phyloP scores from a whole-genome alignment of 805 yeast species.

The Sugiyamaella lignohabitans region DNA sequence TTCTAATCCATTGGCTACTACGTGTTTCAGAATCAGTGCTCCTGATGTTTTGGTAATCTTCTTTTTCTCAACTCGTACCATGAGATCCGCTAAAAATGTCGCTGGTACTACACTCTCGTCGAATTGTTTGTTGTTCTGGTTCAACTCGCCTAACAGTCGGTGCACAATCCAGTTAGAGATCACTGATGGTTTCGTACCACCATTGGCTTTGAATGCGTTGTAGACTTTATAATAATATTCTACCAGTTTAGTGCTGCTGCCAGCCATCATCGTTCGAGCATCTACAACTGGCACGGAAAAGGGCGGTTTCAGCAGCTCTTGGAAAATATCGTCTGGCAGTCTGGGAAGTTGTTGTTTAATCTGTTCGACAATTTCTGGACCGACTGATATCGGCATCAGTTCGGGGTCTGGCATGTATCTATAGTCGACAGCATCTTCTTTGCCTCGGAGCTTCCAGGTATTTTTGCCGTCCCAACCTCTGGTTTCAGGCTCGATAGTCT shows the following conservation, averaged over 20 bases:
- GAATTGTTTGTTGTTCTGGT: conserved; percentile 40
- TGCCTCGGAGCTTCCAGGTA: conserved; percentile 63
- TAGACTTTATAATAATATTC: conserved; percentile 48
- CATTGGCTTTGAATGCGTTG: conserved; percentile 22
- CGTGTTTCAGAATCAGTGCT: conserved; percentile 54
- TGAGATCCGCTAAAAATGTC: conserved; percentile 46
- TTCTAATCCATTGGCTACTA: conserved; percentile 46
- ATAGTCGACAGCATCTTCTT: conserved; percentile 80
- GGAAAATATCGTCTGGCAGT: conserved; percentile 55
- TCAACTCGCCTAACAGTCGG: conserved; percentile 65
- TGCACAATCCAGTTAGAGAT: conserved; percentile 77
- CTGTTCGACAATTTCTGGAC: conserved; percentile 37
- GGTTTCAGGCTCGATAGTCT: conserved; percentile 51
- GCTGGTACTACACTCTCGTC: conserved; percentile 34
- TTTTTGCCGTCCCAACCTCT: conserved; percentile 84
- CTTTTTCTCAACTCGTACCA: conserved; percentile 41
- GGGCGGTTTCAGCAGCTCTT: conserved; percentile 41
- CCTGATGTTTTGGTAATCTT: conserved; percentile 63
- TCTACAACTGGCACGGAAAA: conserved; percentile 61
- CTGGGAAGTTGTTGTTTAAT: conserved; percentile 41
- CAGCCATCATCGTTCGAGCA: conserved; percentile 60
- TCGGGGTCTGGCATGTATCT: conserved; percentile 95
- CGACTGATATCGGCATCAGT: conserved; percentile 52
- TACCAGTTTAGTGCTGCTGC: conserved; percentile 38
- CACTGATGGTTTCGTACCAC: conserved; percentile 31